Percentiles rank a stretch among this genome's conserved stretches.
Evolutionary conservation across 345 rosid genomes (phyloP).

Genomic region (Odontarrhena argentea): DNA sequence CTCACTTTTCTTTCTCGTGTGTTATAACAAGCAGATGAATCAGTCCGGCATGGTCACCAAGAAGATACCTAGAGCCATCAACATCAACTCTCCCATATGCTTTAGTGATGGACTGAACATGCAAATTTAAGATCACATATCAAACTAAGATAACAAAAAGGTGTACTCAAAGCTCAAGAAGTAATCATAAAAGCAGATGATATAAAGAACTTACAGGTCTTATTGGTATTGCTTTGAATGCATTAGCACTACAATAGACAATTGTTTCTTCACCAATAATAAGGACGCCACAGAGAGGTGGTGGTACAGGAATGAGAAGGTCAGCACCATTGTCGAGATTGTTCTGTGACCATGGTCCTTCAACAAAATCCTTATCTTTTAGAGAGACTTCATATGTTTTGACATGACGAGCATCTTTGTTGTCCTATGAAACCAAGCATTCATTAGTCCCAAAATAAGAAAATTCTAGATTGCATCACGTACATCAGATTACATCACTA

Average conservation of each 20-base stretch:
- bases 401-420: constrained; percentile 96
- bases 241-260: constrained; percentile 91
- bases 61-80: constrained; percentile 97
- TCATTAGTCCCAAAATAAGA: constrained; percentile 19
- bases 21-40: constrained; percentile 94
- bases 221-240: constrained; percentile 88
- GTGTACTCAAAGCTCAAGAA: not conserved
- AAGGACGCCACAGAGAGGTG: constrained; percentile 97
- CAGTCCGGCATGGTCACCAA: constrained; percentile 93
- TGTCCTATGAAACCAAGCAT: constrained; percentile 61
- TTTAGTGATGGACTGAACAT: constrained; percentile 76
- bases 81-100: constrained; percentile 98
- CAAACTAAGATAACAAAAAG: constrained; percentile 24
- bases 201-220: constrained; percentile 67
- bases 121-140: constrained; percentile 31
- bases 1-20: constrained; percentile 98
- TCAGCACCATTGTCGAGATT: constrained; percentile 95
- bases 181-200: constrained; percentile 14
- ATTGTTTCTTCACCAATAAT: constrained; percentile 97
- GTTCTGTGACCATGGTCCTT: constrained; percentile 98
- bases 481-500: constrained; percentile 19
- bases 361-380: constrained; percentile 93
- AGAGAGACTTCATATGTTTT: constrained; percentile 94
- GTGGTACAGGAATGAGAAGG: constrained; percentile 91
- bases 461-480: constrained; percentile 8